Evolutionary conservation across 2,329 filamentous ascomycete genomes (phyloP).

Genomic region (Aspergillus oerlinghausenensis): DNA sequence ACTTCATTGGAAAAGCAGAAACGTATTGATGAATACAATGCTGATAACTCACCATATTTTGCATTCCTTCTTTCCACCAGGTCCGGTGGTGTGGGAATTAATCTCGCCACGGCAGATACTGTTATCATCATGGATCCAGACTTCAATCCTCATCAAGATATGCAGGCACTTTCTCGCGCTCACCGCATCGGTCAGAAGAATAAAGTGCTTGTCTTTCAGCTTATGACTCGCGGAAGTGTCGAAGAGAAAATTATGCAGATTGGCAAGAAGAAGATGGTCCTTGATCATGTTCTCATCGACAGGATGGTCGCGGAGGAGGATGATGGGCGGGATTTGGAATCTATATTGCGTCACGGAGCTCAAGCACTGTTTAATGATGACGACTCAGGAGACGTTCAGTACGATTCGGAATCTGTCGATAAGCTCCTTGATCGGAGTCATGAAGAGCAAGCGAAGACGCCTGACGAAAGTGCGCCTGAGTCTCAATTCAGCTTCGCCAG

Average conservation of each 20-base stretch:
- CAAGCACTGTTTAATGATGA: conserved; percentile 79
- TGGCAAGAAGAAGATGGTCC: conserved; percentile 89
- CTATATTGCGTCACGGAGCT: conserved; percentile 82
- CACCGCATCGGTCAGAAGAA: conserved; percentile 96
- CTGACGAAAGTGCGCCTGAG: conserved; percentile 63
- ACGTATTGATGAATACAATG: conserved; percentile 90
- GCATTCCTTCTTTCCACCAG: conserved; percentile 90
- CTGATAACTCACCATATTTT: conserved; percentile 74
- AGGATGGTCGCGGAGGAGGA: conserved; percentile 82
- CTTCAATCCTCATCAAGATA: conserved; percentile 96
- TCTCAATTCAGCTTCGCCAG: conserved; percentile 84
- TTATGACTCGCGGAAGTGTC: conserved; percentile 82
- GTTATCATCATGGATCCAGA: conserved; percentile 97
- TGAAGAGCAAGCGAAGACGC: conserved; percentile 65
- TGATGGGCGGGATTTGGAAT: conserved; percentile 73
- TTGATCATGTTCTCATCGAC: conserved; percentile 93
- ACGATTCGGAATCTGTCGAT: conserved; percentile 78
- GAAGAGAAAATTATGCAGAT: conserved; percentile 97
- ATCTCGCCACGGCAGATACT: conserved; percentile 91
- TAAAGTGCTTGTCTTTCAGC: conserved; percentile 90
- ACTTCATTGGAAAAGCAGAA: conserved; percentile 84
- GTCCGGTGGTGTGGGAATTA: conserved; percentile 95
- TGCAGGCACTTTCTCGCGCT: conserved; percentile 89
- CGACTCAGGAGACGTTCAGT: conserved; percentile 66
- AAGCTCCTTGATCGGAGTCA: conserved; percentile 83